Base-by-base conservation (phyloP, 257 asterid genomes). In the Scutellaria minor region DNA sequence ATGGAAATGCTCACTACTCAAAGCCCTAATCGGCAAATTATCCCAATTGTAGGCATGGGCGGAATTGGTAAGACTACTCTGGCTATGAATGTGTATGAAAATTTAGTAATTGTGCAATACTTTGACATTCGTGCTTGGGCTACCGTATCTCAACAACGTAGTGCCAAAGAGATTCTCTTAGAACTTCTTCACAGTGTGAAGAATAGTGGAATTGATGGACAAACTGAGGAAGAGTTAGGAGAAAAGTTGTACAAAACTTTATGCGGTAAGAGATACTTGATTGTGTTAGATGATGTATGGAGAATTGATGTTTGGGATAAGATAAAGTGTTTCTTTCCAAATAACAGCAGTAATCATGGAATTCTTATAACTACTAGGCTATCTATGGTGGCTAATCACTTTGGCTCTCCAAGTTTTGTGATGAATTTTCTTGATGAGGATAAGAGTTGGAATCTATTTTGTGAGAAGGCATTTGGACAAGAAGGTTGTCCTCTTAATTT, bases 51-150 rank as follows among this genome's bases (percentile, higher is more conserved):
- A 0, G 74, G 74, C 11, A 56, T 55, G 46, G 74, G 66, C 0
- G 74, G 74, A 2, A 70, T 42, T 6, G 74, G 74, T 70, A 70
- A 70, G 66, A 70, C 74, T 13, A 70, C 66, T 0, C 27, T 70
- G 0, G 37, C 74, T 6, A 22, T 5, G 18, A 22, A 55, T 24
- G 74, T 40, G 44, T 70, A 55, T 14, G 74, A 70, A 7, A 44
- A 47, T 24, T 46, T 4, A 27, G 7, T 44, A 6, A 31, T 47
- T 3, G 13, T 46, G 24, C 9, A 31, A 14, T 3, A 46, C 24
- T 59, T 71, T 56, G 20, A 70, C 1, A 8, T 70, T 57, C 47
- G 48, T 45, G n/a, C 14, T 46, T 71, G 68, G 75, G 59, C 6
- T 20, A 27, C 51, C 0, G 2, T 70, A 1, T 70, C 75, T 46